Evolutionary conservation across 2,329 filamentous ascomycete species (phyloP).

Genomic region (Cercospora berteroae): DNA sequence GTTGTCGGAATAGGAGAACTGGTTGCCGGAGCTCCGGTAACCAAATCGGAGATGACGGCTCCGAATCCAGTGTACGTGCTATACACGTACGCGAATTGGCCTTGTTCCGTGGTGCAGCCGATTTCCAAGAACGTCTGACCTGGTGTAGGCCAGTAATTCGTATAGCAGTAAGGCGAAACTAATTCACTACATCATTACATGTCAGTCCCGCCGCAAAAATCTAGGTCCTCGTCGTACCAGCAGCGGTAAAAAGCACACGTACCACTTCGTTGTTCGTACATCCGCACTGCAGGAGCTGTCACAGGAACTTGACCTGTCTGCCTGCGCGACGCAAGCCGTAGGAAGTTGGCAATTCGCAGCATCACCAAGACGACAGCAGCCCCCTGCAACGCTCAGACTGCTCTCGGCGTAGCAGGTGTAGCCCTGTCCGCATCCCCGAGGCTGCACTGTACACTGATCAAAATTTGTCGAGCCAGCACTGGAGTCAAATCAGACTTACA

Average conservation of each 20-base stretch:
- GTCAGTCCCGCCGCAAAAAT: neutral
- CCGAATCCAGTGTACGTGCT: slow-evolving; percentile 10
- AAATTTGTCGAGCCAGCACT: neutral
- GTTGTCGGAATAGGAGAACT: neutral
- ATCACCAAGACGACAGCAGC: slow-evolving; percentile 11
- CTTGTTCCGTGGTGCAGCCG: slow-evolving; percentile 6
- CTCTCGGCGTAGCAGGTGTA: slow-evolving; percentile 6
- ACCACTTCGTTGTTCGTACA: slow-evolving; percentile 4
- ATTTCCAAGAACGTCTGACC: neutral
- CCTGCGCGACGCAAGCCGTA: slow-evolving; percentile 9
- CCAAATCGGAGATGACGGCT: neutral
- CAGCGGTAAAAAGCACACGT: neutral
- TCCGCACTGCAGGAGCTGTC: slow-evolving; percentile 5
- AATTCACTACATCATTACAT: neutral
- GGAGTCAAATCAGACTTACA: neutral
- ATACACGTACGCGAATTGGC: slow-evolving; percentile 5
- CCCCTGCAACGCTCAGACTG: neutral
- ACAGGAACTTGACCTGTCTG: neutral
- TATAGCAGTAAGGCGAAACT: slow-evolving; percentile 8
- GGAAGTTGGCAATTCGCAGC: slow-evolving; percentile 4
- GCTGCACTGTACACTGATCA: neutral
- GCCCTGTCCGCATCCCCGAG: neutral
- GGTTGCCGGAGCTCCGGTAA: neutral
- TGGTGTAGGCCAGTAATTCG: slow-evolving; percentile 8
- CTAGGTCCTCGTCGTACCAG: neutral